Percentiles rank a stretch among this genome's conserved stretches.
Conservation (phyloP, 768 basidiomycete genomes). For the Pleurotus pulmonarius region DNA sequence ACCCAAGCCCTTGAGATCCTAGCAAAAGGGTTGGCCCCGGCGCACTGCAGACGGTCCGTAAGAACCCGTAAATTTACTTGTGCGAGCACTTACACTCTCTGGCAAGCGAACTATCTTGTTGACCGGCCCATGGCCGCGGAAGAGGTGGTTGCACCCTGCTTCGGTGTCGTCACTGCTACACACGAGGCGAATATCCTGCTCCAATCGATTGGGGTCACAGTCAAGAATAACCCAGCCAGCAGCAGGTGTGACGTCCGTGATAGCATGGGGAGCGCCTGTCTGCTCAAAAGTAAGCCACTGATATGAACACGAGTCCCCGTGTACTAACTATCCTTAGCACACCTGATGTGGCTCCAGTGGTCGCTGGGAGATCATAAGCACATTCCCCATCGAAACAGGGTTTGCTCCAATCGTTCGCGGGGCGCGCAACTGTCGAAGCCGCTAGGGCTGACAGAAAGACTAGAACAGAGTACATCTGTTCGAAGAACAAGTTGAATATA, state of each 20-base stretch:
- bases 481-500: too few relatives aligned
- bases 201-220: not conserved
- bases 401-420: constrained; percentile 2
- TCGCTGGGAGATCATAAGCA: not conserved
- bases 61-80: constrained; percentile 27
- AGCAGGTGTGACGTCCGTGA: constrained; percentile 2
- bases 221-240: constrained; percentile 7
- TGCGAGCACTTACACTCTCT: constrained; percentile 35
- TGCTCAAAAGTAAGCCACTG: not conserved
- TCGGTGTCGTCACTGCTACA: constrained; percentile 9
- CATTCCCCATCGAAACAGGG: constrained; percentile 2
- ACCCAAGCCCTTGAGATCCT: constrained; percentile 37
- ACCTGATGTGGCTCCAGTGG: not conserved
- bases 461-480: not conserved
- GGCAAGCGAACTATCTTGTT: constrained; percentile 54
- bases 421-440: not conserved
- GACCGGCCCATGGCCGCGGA: constrained; percentile 30
- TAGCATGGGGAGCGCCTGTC: constrained; percentile 2
- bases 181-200: constrained; percentile 2
- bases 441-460: not conserved
- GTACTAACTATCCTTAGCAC: not conserved
- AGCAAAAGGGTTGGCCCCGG: constrained; percentile 33
- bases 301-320: not conserved
- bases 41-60: constrained; percentile 23
- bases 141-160: constrained; percentile 36